Evolutionary conservation across 1,284 basidiomycete species (phyloP).

Genomic region (Melanopsichium pennsylvanicum): DNA sequence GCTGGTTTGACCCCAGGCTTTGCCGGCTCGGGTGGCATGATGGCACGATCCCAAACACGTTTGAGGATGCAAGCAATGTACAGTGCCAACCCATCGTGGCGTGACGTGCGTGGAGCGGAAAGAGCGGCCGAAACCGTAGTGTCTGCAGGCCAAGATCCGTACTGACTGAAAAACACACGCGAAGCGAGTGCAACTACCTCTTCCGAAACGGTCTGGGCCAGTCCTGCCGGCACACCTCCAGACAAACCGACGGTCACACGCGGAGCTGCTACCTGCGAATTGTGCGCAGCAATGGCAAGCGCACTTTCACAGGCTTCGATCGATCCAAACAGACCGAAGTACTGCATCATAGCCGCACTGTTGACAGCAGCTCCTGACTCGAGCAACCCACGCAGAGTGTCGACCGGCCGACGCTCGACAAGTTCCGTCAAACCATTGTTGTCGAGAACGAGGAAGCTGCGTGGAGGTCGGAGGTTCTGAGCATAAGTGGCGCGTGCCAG

Average conservation of each 20-base stretch:
- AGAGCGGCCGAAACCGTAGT: constrained; percentile 46
- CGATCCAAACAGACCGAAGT: constrained; percentile 57
- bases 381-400: constrained; percentile 73
- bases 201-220: constrained; percentile 44
- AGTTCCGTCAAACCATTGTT: constrained; percentile 84
- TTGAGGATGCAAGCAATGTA: constrained; percentile 85
- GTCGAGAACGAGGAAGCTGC: constrained; percentile 84
- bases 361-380: constrained; percentile 58
- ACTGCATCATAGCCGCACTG: constrained; percentile 58
- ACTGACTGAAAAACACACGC: constrained; percentile 59
- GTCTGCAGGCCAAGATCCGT: constrained; percentile 58
- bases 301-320: constrained; percentile 84
- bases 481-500: constrained; percentile 78
- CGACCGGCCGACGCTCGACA: constrained; percentile 82
- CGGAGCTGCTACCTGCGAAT: constrained; percentile 52
- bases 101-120: constrained; percentile 59
- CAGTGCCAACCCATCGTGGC: constrained; percentile 86
- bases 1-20: constrained; percentile 33
- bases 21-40: constrained; percentile 42
- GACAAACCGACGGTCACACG: constrained; percentile 34
- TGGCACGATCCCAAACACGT: constrained; percentile 83
- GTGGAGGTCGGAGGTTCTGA: constrained; percentile 77
- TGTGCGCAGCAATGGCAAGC: constrained; percentile 72
- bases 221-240: constrained; percentile 15
- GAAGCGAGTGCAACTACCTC: constrained; percentile 60